Conservation (phyloP, 2,329 filamentous ascomycete species). For the Cucurbitaria berberidis region DNA sequence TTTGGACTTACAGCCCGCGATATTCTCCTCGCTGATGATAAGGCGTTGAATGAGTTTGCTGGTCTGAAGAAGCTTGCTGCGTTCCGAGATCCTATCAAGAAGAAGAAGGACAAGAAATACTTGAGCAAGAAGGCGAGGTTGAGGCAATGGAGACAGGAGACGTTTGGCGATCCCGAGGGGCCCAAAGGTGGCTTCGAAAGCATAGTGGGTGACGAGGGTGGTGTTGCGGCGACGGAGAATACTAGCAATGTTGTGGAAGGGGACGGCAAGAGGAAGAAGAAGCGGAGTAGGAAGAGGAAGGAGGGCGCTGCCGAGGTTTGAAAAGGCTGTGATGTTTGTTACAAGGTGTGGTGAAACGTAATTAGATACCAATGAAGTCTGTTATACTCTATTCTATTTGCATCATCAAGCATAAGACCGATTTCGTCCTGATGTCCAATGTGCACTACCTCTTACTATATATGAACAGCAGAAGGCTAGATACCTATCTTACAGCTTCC, state of each 20-base stretch:
- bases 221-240: background rate
- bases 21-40: constrained; percentile 88
- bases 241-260: constrained; percentile 23
- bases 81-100: constrained; percentile 88
- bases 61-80: constrained; percentile 93
- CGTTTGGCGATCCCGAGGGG: constrained; percentile 67
- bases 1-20: constrained; percentile 91
- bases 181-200: constrained; percentile 51
- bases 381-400: background rate
- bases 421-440: no score
- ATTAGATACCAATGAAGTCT: background rate
- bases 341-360: background rate
- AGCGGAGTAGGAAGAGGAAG: constrained; percentile 34
- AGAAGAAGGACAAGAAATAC: constrained; percentile 83
- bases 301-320: constrained; percentile 9
- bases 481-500: no score
- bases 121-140: constrained; percentile 92
- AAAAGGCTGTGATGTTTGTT: background rate
- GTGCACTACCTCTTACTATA: no score
- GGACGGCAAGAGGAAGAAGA: constrained; percentile 33
- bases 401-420: no score
- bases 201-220: constrained; percentile 22
- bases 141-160: constrained; percentile 80
- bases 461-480: no score
- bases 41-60: constrained; percentile 84